Percentiles rank a stretch among this genome's conserved stretches.
phyloP scores from a whole-genome alignment of 2,329 filamentous ascomycete genomes.

The Epichloe typhina region DNA sequence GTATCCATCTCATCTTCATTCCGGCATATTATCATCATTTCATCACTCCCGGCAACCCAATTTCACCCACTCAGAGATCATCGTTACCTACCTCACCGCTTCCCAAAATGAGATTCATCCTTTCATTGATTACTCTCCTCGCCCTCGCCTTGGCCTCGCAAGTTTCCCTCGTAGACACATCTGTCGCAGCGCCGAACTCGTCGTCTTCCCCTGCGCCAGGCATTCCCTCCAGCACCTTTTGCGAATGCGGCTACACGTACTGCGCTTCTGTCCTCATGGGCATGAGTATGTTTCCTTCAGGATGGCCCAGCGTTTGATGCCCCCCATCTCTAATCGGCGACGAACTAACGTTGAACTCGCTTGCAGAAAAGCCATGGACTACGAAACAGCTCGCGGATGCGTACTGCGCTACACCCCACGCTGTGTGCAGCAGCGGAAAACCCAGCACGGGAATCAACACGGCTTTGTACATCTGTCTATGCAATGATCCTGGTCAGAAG shows the following conservation, averaged over 20 bases:
- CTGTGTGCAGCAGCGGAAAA: constrained; percentile 17
- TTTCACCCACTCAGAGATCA: not conserved
- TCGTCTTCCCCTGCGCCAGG: constrained; percentile 5
- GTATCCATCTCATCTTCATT: too few relatives aligned
- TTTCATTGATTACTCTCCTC: constrained; percentile 8
- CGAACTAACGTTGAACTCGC: not conserved
- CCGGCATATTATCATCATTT: not conserved
- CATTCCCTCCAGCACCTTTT: constrained; percentile 19
- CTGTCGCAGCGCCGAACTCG: constrained; percentile 1
- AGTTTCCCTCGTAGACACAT: constrained; percentile 5
- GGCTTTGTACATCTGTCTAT: constrained; percentile 27
- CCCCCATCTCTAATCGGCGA: too few relatives aligned
- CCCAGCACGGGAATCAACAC: constrained; percentile 19
- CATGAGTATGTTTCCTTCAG: constrained; percentile 17
- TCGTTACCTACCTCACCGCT: not conserved
- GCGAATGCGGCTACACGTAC: constrained; percentile 29
- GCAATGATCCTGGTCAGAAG: constrained; percentile 18
- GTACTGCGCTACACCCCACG: constrained; percentile 25
- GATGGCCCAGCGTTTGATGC: not conserved
- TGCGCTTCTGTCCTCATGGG: constrained; percentile 25
- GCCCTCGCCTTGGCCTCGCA: constrained; percentile 11
- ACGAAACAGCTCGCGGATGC: constrained; percentile 19
- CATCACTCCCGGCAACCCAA: not conserved
- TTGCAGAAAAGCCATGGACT: constrained; percentile 20
- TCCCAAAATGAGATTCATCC: constrained; percentile 15